Percentiles rank a stretch among this genome's conserved stretches.
These are phyloP conservation scores for Candida fluviatilis DNA, from an alignment of 805 yeast species.

Conservation along the genomic window DNA sequence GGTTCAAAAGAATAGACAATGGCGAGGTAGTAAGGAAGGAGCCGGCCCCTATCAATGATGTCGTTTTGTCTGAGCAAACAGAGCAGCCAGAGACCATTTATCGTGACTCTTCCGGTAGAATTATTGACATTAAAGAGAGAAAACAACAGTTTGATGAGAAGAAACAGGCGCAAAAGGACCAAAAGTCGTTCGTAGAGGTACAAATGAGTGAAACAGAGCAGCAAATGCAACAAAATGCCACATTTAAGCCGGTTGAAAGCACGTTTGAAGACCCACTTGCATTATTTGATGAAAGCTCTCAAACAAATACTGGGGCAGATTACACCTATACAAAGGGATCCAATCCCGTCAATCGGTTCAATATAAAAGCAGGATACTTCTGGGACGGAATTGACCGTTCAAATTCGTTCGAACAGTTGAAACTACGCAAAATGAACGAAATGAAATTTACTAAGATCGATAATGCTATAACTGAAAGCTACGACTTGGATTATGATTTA, in stretches of 20 bases:
- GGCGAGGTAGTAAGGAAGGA: slow-evolving; percentile 10
- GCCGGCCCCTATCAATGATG: not conserved
- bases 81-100: slow-evolving; percentile 38
- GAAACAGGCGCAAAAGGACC: slow-evolving; percentile 13
- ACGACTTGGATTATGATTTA: slow-evolving; percentile 10
- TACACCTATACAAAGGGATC: slow-evolving; percentile 44
- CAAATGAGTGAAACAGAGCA: slow-evolving; percentile 33
- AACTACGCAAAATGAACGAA: slow-evolving; percentile 42
- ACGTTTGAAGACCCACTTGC: slow-evolving; percentile 63
- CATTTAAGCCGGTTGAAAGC: slow-evolving; percentile 21
- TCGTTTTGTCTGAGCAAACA: not conserved
- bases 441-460: slow-evolving; percentile 26
- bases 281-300: slow-evolving; percentile 29
- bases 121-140: slow-evolving; percentile 37
- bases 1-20: slow-evolving; percentile 35
- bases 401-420: slow-evolving; percentile 74
- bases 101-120: slow-evolving; percentile 61
- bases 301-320: slow-evolving; percentile 9
- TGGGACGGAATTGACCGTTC: slow-evolving; percentile 90
- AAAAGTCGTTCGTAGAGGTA: slow-evolving; percentile 22
- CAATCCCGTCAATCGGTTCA: slow-evolving; percentile 68
- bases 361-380: slow-evolving; percentile 69
- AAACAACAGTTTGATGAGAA: slow-evolving; percentile 18
- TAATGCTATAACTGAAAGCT: slow-evolving; percentile 9
- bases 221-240: slow-evolving; percentile 19